Evolutionary conservation across 805 yeast species (phyloP).

Genomic region (Cyberlindnera mycetangii): DNA sequence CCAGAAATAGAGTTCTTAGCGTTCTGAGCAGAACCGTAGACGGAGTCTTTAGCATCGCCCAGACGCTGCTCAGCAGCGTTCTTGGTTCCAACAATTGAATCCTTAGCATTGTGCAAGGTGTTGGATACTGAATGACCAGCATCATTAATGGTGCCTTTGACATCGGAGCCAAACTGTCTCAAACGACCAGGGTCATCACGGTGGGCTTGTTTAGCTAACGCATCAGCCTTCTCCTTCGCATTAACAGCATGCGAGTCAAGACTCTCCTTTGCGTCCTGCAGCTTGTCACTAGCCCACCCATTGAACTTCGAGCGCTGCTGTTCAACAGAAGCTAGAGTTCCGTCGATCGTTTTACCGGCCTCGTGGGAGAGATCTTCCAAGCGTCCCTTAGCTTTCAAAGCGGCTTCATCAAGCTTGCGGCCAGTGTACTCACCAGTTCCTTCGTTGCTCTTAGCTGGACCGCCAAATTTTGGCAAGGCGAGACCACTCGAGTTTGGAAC

Average conservation of each 20-base stretch:
- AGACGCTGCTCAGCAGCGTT: constrained; percentile 9
- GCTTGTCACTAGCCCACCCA: constrained; percentile 25
- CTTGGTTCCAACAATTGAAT: constrained; percentile 18
- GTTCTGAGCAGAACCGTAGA: constrained; percentile 15
- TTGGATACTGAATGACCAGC: constrained; percentile 13
- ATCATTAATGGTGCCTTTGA: constrained; percentile 21
- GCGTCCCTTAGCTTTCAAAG: constrained; percentile 16
- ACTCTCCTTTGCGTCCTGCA: constrained; percentile 12
- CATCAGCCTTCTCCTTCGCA: constrained; percentile 21
- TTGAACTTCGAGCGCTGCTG: constrained; percentile 14
- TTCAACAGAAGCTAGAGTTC: constrained; percentile 14
- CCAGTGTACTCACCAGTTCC: constrained; percentile 26
- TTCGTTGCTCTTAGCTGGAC: constrained; percentile 5
- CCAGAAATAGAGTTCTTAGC: constrained; percentile 9
- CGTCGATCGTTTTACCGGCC: constrained; percentile 22
- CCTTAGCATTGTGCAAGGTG: constrained; percentile 17
- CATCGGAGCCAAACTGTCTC: constrained; percentile 21
- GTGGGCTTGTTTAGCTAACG: constrained; percentile 17
- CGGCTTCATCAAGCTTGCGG: constrained; percentile 27
- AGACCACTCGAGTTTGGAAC: constrained; percentile 1
- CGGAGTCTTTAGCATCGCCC: constrained; percentile 12
- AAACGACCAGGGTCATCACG: constrained; percentile 18
- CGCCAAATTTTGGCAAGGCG: constrained; percentile 12
- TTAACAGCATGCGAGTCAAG: constrained; percentile 15
- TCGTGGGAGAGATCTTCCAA: constrained; percentile 17